These are phyloP conservation scores for Lolium multiflorum DNA, from an alignment of 176 grass and related monocot species.

Conservation along the genomic window DNA sequence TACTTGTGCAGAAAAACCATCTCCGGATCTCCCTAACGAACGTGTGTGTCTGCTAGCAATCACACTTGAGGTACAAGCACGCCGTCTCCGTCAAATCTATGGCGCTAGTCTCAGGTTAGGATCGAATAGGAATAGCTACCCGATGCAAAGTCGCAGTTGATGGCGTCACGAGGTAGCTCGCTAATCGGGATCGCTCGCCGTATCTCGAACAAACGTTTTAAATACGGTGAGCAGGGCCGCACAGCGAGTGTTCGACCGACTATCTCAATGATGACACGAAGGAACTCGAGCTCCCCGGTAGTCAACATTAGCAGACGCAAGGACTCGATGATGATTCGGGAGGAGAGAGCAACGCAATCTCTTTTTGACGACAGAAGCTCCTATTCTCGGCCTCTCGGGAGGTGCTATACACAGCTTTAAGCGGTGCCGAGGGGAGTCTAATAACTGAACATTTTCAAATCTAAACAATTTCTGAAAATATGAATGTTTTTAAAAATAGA, in stretches of 20 bases:
- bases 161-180: neutral
- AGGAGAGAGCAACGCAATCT: no score
- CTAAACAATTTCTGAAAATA: no score
- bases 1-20: neutral
- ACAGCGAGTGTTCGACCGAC: neutral
- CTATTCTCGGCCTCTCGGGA: no score
- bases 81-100: constrained; percentile 2
- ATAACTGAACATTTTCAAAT: no score
- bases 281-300: neutral
- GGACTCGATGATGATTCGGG: neutral
- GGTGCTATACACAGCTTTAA: no score
- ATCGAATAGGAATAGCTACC: neutral
- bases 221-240: neutral
- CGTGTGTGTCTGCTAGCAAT: neutral
- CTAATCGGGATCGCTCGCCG: neutral
- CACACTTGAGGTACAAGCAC: neutral
- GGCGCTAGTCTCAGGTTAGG: no score
- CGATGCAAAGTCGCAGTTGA: neutral
- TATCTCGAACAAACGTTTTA: neutral
- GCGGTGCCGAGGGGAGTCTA: no score
- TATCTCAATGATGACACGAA: neutral
- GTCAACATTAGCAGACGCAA: neutral
- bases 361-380: no score
- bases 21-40: neutral
- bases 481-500: no score